phyloP scores from a whole-genome alignment of 2,329 filamentous ascomycete species.

The Lecanicillium sp. region DNA sequence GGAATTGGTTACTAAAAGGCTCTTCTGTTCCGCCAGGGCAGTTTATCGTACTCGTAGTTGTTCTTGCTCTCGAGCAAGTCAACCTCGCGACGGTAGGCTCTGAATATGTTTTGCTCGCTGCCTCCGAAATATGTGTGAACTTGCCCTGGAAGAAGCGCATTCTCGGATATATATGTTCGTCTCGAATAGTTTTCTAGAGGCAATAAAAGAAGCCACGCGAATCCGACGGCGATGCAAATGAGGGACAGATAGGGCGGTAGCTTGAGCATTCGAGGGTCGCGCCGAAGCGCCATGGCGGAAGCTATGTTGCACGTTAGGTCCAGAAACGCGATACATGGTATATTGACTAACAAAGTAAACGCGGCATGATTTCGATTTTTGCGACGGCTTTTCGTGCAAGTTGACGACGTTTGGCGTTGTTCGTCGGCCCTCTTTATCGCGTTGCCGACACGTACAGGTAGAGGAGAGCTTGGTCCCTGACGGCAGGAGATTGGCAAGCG shows the following conservation, averaged over 20 bases:
- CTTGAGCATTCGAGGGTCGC: slow-evolving; percentile 74
- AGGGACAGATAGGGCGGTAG: slow-evolving; percentile 83
- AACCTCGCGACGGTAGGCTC: slow-evolving; percentile 82
- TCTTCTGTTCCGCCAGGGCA: too few relatives aligned
- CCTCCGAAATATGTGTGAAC: slow-evolving; percentile 97
- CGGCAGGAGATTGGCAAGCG: too few relatives aligned
- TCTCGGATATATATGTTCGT: slow-evolving; percentile 93
- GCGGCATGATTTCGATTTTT: slow-evolving; percentile 37
- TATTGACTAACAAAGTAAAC: slow-evolving; percentile 43
- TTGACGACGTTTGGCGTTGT: not conserved
- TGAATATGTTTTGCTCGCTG: slow-evolving; percentile 90
- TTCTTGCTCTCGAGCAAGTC: slow-evolving; percentile 50
- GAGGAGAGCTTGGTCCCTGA: too few relatives aligned
- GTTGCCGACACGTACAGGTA: too few relatives aligned
- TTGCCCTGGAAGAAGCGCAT: slow-evolving; percentile 89
- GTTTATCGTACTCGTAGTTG: slow-evolving; percentile 45
- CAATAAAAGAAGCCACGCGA: slow-evolving; percentile 84
- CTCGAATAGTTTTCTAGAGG: slow-evolving; percentile 88
- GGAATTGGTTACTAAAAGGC: not conserved
- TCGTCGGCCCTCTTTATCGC: not conserved
- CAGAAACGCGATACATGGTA: not conserved
- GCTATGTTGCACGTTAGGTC: slow-evolving; percentile 30
- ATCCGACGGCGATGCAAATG: slow-evolving; percentile 75
- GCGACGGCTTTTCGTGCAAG: not conserved
- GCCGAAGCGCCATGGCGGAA: slow-evolving; percentile 63